A percentile compares a stretch with the other conserved stretches of the same genome.
Conservation (phyloP, 176 grass and related monocot genomes). For the Saccharum officinarum region DNA sequence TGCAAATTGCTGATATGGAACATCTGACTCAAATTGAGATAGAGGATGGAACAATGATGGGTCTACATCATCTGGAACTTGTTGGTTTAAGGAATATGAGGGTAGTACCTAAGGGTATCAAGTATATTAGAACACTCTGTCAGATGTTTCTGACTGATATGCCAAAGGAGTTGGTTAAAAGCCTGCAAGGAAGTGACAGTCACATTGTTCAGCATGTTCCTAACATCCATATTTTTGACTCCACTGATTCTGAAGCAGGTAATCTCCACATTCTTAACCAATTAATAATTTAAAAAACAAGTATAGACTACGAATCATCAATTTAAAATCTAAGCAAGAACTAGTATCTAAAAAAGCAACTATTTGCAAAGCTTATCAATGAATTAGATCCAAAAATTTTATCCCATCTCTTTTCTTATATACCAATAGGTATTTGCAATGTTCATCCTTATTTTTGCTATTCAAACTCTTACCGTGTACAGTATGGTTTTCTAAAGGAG, state of each 20-base stretch:
- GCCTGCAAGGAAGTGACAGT: conserved; percentile 17
- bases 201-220: conserved; percentile 42
- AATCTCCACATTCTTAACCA: background rate
- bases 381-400: background rate
- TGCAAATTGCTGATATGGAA: conserved; percentile 39
- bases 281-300: background rate
- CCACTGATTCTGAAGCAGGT: conserved; percentile 31
- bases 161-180: conserved; percentile 32
- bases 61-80: conserved; percentile 26
- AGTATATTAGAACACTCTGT: conserved; percentile 37
- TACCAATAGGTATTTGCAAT: background rate
- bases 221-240: conserved; percentile 29
- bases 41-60: conserved; percentile 45
- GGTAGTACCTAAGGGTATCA: conserved; percentile 35
- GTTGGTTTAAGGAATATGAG: conserved; percentile 35
- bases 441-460: background rate
- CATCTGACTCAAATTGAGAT: conserved; percentile 38
- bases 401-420: background rate
- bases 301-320: background rate
- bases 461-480: background rate
- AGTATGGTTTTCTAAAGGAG: background rate
- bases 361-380: background rate
- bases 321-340: background rate
- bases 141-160: conserved; percentile 28
- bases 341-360: background rate